Evolutionary conservation across 2,329 filamentous ascomycete species (phyloP).

Genomic region (Penicillium glabrum): DNA sequence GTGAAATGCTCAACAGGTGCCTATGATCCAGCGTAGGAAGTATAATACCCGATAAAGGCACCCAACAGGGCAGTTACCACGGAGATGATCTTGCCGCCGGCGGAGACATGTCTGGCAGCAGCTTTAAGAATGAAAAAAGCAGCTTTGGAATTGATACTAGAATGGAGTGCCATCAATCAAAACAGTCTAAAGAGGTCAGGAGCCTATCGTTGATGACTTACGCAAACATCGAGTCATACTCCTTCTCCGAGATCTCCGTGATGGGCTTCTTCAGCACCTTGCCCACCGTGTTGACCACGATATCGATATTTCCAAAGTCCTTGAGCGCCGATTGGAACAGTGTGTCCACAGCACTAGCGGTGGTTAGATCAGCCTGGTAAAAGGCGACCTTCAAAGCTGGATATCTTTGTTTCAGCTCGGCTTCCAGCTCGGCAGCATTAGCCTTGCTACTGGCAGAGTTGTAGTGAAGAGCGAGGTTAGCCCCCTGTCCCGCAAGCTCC

Average conservation of each 20-base stretch:
- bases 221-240: constrained; percentile 50
- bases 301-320: constrained; percentile 37
- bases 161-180: not conserved
- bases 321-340: constrained; percentile 43
- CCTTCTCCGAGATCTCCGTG: constrained; percentile 23
- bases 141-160: constrained; percentile 48
- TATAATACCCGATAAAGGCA: constrained; percentile 48
- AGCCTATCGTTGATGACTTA: constrained; percentile 22
- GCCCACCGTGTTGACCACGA: no score
- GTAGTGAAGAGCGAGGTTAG: no score
- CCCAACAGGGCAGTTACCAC: constrained; percentile 45
- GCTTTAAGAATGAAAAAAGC: constrained; percentile 50
- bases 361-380: constrained; percentile 48
- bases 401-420: constrained; percentile 35
- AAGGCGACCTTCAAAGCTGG: constrained; percentile 37
- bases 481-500: no score
- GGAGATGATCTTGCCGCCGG: constrained; percentile 49
- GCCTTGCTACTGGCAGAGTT: constrained; percentile 22
- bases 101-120: constrained; percentile 40
- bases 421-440: constrained; percentile 37
- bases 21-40: constrained; percentile 53
- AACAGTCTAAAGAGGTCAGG: not conserved
- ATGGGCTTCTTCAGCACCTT: no score
- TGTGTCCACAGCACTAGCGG: constrained; percentile 38
- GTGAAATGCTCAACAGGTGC: constrained; percentile 62